Evolutionary conservation across 148 eudicot genomes (phyloP), one percentile per base, ranked within the genome.

Genomic region (Nepenthes gracilis): DNA sequence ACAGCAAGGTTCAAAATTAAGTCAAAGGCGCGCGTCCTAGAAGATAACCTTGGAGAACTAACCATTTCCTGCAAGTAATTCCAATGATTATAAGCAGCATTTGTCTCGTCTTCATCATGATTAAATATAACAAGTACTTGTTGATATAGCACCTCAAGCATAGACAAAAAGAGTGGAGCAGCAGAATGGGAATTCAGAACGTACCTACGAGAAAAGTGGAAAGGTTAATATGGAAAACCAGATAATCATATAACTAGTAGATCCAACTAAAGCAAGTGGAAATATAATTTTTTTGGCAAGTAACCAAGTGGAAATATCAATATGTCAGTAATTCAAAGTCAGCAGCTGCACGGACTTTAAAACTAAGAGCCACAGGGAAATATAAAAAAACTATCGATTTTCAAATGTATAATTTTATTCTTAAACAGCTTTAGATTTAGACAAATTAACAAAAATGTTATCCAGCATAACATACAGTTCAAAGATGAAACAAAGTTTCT

Each of bases 1-100:
- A 93, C 96, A 74, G 96, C 96, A 79, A 93, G 98, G 73, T 93
- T 93, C 64, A 93, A 57, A 40, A 93, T 84, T 68, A 93, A 72
- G 83, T 93, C 98, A 81, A 93, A 93, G 36, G 96, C 90, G 61
- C 95, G 89, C 62, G 80, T 70, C 68, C 79, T 82, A 53, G 96
- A 93, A 64, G 82, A 80, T 64, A 84, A 63, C 66, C 64, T 77
- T 51, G 91, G 78, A 71, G 96, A 82, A 70, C 75, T 78, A 64
- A 70, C 71, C 70, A 72, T 73, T 67, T 69, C 70, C 71, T 71
- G 64, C 36, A 54, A 49, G 59, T 60, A 35, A 57, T 7, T 43
- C 60, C 53, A 51, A 55, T 43, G 35, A 57, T 35, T 59, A 47
- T 74, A 63, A 58, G 67, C 57, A 58, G 65, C 50, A 57, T 52